A percentile compares a stretch with the other conserved stretches of the same genome.
These are phyloP conservation scores for Colletotrichum sansevieriae DNA, from an alignment of 2,329 filamentous ascomycete species.

Conservation along the genomic window DNA sequence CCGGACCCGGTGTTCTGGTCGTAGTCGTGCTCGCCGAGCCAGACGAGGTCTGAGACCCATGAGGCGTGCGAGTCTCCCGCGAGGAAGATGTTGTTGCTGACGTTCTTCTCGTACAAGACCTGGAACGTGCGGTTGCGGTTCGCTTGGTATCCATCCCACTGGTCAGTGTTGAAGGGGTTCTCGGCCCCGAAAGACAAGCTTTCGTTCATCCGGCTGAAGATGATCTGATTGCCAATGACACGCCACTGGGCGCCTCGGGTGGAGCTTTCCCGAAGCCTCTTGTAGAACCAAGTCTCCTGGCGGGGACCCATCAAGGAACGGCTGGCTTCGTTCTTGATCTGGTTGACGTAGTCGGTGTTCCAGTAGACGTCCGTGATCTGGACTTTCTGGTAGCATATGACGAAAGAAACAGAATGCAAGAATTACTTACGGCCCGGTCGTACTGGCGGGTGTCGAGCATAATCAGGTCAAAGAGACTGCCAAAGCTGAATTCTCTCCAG, in stretches of 20 bases:
- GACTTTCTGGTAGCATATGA: background rate
- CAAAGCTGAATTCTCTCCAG: constrained; percentile 76
- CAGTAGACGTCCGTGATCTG: constrained; percentile 57
- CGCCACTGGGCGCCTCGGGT: constrained; percentile 78
- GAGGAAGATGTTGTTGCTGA: constrained; percentile 80
- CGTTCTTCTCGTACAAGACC: constrained; percentile 75
- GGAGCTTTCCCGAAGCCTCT: constrained; percentile 67
- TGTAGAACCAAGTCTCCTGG: constrained; percentile 83
- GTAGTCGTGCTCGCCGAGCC: constrained; percentile 68
- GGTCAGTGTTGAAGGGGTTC: constrained; percentile 65
- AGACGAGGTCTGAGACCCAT: constrained; percentile 72
- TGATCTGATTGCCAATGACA: constrained; percentile 77
- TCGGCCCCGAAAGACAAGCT: constrained; percentile 47
- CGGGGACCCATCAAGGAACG: constrained; percentile 78
- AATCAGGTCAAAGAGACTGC: constrained; percentile 74
- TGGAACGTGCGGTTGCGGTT: constrained; percentile 79
- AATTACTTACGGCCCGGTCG: constrained; percentile 59
- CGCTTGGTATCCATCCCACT: constrained; percentile 70
- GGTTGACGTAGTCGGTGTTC: constrained; percentile 72
- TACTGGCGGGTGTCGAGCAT: constrained; percentile 79
- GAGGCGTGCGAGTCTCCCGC: constrained; percentile 78
- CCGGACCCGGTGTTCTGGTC: constrained; percentile 65
- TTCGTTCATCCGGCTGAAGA: constrained; percentile 65
- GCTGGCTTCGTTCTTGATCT: constrained; percentile 74
- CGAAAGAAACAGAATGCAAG: background rate